phyloP scores from a whole-genome alignment of 2,329 filamentous ascomycete species.

The Harringtonia aguacate region DNA sequence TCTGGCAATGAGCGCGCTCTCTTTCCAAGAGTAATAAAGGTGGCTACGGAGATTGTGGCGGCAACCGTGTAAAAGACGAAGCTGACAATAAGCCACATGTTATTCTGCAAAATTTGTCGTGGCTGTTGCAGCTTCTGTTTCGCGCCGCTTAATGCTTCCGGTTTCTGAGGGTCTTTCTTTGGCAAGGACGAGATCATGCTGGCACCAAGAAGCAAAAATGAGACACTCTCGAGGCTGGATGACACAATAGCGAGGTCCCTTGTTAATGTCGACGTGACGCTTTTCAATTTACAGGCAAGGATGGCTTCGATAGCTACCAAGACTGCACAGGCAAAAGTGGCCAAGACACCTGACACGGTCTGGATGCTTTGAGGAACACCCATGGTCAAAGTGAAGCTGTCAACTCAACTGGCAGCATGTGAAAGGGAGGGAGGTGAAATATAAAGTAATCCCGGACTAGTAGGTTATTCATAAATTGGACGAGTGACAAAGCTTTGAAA shows the following conservation, averaged over 20 bases:
- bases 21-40: constrained; percentile 29
- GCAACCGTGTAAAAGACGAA: constrained; percentile 32
- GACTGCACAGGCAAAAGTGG: constrained; percentile 27
- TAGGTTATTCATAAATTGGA: too few relatives aligned
- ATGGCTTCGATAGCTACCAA: constrained; percentile 28
- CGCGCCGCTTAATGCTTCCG: background rate
- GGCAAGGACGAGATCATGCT: constrained; percentile 21
- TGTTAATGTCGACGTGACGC: constrained; percentile 17
- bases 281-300: constrained; percentile 23
- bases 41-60: constrained; percentile 32
- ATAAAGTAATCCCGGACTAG: background rate
- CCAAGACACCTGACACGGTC: constrained; percentile 23
- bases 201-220: constrained; percentile 23
- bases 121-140: background rate
- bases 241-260: constrained; percentile 26
- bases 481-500: too few relatives aligned
- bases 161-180: constrained; percentile 1
- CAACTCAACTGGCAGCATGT: too few relatives aligned
- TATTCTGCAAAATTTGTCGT: constrained; percentile 8
- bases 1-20: constrained; percentile 17
- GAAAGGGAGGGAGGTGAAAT: background rate
- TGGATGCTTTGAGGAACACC: constrained; percentile 21
- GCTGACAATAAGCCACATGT: constrained; percentile 25
- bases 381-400: constrained; percentile 17
- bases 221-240: constrained; percentile 23